Evolutionary conservation across 2,329 filamentous ascomycete species (phyloP).

Genomic region (Graphilbum fragrans): DNA sequence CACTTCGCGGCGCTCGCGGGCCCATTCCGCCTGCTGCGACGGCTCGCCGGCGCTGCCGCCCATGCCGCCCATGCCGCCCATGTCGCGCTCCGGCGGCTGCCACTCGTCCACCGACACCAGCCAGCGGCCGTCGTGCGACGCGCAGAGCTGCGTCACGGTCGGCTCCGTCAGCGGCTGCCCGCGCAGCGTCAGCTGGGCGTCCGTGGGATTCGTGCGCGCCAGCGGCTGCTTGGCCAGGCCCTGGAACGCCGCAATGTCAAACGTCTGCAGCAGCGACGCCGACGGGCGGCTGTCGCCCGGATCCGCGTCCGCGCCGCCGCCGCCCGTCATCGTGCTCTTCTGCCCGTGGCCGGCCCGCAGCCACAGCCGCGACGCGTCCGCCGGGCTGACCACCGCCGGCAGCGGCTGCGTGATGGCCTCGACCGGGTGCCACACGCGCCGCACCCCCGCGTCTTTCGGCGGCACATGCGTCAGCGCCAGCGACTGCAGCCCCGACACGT

Average conservation of each 20-base stretch:
- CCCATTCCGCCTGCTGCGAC: slow-evolving; percentile 26
- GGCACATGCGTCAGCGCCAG: slow-evolving; percentile 36
- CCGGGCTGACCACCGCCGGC: slow-evolving; percentile 51
- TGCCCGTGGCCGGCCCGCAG: slow-evolving; percentile 54
- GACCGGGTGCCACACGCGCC: slow-evolving; percentile 34
- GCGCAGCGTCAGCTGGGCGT: slow-evolving; percentile 62
- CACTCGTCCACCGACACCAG: slow-evolving; percentile 87
- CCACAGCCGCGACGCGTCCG: slow-evolving; percentile 50
- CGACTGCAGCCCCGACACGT: slow-evolving; percentile 71
- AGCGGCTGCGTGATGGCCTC: slow-evolving; percentile 35
- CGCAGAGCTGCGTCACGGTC: slow-evolving; percentile 59
- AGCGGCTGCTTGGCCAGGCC: slow-evolving; percentile 81
- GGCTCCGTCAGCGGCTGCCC: slow-evolving; percentile 65
- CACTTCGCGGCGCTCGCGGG: slow-evolving; percentile 51
- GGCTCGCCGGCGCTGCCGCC: slow-evolving; percentile 37
- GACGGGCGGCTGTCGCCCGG: slow-evolving; percentile 23
- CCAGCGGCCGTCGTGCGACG: slow-evolving; percentile 77
- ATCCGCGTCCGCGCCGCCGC: slow-evolving; percentile 14
- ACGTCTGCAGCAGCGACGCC: slow-evolving; percentile 61
- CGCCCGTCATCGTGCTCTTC: slow-evolving; percentile 39
- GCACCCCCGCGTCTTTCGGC: slow-evolving; percentile 36
- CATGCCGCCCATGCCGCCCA: slow-evolving; percentile 54
- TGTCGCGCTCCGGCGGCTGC: slow-evolving; percentile 60
- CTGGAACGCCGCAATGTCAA: slow-evolving; percentile 68
- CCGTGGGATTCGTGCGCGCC: slow-evolving; percentile 76